phyloP scores from a whole-genome alignment of 192 early-diverging fungal species.

The Backusella tuberculispora region DNA sequence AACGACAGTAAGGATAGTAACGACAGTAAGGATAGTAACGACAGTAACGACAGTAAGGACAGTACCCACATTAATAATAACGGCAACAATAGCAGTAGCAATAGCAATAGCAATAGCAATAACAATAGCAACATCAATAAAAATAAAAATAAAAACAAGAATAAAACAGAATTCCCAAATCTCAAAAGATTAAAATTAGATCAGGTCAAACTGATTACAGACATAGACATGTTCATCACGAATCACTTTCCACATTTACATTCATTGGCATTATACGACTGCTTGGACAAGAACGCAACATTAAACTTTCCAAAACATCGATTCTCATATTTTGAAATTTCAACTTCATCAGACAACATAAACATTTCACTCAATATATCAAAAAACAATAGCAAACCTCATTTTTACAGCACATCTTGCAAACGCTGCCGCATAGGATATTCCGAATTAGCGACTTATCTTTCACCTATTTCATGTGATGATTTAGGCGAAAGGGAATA shows the following conservation, averaged over 20 bases:
- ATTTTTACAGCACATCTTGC: not conserved
- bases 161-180: not conserved
- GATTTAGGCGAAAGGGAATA: not conserved
- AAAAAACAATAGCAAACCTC: not conserved
- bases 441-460: not conserved
- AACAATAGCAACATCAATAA: too few relatives aligned
- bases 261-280: not conserved
- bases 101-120: too few relatives aligned
- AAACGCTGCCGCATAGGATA: not conserved
- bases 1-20: too few relatives aligned
- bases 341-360: not conserved
- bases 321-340: slow-evolving; percentile 5
- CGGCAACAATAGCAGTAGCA: too few relatives aligned
- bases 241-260: not conserved
- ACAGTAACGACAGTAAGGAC: too few relatives aligned
- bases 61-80: too few relatives aligned
- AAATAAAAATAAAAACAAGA: too few relatives aligned
- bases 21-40: too few relatives aligned
- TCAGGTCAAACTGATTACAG: not conserved
- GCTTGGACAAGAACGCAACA: not conserved
- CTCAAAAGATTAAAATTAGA: not conserved
- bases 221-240: slow-evolving; percentile 1
- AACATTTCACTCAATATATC: not conserved
- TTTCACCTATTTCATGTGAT: not conserved
- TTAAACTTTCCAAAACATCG: slow-evolving; percentile 7